Evolutionary conservation across 257 asterid genomes (phyloP).

Genomic region (Verbena officinalis): DNA sequence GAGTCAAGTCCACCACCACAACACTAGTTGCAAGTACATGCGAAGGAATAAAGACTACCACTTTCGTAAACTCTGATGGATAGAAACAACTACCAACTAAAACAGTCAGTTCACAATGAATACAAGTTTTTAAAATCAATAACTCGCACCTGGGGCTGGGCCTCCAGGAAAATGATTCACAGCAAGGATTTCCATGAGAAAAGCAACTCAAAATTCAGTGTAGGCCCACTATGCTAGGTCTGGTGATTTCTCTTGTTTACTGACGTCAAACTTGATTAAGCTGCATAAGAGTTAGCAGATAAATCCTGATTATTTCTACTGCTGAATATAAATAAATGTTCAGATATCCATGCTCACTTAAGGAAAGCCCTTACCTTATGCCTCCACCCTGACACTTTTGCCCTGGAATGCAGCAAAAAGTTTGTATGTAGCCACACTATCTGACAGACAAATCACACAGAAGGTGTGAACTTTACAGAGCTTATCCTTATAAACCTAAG

Average conservation of each 20-base stretch:
- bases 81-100: constrained; percentile 2
- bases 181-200: constrained; percentile 63
- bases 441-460: constrained; percentile 29
- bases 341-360: constrained; percentile 26
- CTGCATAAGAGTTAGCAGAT: constrained; percentile 26
- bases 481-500: constrained; percentile 34
- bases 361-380: constrained; percentile 29
- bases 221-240: constrained; percentile 14
- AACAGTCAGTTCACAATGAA: constrained; percentile 18
- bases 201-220: constrained; percentile 33
- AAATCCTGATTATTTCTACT: constrained; percentile 15
- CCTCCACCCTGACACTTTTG: constrained; percentile 31
- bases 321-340: constrained; percentile 16
- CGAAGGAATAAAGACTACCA: not conserved
- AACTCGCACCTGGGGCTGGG: constrained; percentile 57
- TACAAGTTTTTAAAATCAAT: constrained; percentile 20
- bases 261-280: constrained; percentile 23
- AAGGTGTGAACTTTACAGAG: constrained; percentile 32
- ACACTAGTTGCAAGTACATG: not conserved
- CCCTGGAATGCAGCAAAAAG: constrained; percentile 39
- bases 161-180: constrained; percentile 59
- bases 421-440: constrained; percentile 28
- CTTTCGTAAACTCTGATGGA: not conserved
- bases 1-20: not conserved
- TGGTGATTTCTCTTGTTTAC: constrained; percentile 32